Evolutionary conservation across 2,329 filamentous ascomycete species (phyloP).

Genomic region (Colletotrichum sp.): DNA sequence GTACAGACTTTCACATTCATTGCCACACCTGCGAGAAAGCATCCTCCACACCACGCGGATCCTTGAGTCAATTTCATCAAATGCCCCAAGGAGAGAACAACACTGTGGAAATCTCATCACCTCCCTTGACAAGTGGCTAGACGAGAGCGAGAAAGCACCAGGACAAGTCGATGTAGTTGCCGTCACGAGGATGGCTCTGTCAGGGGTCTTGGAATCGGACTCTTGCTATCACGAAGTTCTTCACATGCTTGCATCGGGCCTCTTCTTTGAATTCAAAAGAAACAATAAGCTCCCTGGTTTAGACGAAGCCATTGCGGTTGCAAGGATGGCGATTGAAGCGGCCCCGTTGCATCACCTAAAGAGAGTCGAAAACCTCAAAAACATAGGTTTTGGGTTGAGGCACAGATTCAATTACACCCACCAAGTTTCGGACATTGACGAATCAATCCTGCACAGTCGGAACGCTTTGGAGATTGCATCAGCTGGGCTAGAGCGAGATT

Average conservation of each 20-base stretch:
- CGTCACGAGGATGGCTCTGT: accelerated
- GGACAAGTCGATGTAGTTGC: neutral
- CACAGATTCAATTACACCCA: neutral
- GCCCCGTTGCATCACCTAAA: accelerated
- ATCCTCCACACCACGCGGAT: accelerated
- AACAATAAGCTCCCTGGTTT: accelerated
- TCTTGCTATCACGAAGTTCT: accelerated
- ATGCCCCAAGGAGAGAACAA: accelerated
- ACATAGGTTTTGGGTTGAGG: neutral
- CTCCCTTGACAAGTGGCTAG: neutral
- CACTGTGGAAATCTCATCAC: neutral
- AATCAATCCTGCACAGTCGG: accelerated
- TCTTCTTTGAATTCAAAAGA: neutral
- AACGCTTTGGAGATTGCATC: accelerated
- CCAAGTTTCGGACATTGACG: neutral
- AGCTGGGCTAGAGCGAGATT: accelerated
- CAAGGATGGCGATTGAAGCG: neutral
- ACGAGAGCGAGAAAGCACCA: neutral
- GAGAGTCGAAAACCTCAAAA: accelerated
- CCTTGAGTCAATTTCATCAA: accelerated
- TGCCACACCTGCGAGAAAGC: neutral
- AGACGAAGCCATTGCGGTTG: neutral
- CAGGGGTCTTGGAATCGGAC: neutral
- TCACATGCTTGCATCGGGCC: accelerated
- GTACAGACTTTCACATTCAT: accelerated